These are phyloP conservation scores for Marasmius sp. DNA, from an alignment of 1,284 basidiomycete genomes.

Conservation along the genomic window DNA sequence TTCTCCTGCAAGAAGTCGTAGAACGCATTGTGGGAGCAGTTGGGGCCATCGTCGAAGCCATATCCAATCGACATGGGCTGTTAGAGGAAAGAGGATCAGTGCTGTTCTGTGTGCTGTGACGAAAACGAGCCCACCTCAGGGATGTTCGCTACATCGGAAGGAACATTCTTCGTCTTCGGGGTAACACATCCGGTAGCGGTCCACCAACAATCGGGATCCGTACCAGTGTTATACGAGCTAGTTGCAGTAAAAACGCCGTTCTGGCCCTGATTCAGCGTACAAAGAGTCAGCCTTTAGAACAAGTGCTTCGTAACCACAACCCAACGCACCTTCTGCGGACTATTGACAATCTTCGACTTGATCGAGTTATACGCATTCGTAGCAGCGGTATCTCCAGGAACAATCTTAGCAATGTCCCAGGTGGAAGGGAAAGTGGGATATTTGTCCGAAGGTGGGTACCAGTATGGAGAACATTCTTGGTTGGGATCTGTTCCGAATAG, in stretches of 20 bases:
- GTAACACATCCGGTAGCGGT: conserved; percentile 58
- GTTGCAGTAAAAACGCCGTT: not conserved
- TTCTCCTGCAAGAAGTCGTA: conserved; percentile 62
- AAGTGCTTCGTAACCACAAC: not conserved
- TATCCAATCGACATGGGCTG: conserved; percentile 62
- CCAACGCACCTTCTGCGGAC: not conserved
- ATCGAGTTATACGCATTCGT: not conserved
- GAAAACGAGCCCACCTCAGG: conserved; percentile 46
- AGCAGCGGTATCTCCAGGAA: not conserved
- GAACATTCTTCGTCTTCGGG: conserved; percentile 42
- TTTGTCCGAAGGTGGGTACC: not conserved
- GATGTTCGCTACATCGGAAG: conserved; percentile 57
- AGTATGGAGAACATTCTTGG: not conserved
- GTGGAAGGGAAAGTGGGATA: not conserved
- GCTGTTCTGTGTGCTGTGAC: too few relatives aligned
- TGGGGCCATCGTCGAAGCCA: conserved; percentile 73
- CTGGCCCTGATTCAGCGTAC: not conserved
- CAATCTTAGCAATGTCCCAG: not conserved
- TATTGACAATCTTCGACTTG: not conserved
- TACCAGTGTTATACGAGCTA: conserved; percentile 22
- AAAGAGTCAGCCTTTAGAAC: not conserved
- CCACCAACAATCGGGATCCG: conserved; percentile 55
- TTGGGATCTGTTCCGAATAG: not conserved
- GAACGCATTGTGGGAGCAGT: conserved; percentile 65
- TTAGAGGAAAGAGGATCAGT: not conserved